A percentile compares a stretch with the other conserved stretches of the same genome.
Evolutionary conservation across 495 filamentous ascomycete genomes (phyloP).

Genomic region (Penicillium chermesinum): DNA sequence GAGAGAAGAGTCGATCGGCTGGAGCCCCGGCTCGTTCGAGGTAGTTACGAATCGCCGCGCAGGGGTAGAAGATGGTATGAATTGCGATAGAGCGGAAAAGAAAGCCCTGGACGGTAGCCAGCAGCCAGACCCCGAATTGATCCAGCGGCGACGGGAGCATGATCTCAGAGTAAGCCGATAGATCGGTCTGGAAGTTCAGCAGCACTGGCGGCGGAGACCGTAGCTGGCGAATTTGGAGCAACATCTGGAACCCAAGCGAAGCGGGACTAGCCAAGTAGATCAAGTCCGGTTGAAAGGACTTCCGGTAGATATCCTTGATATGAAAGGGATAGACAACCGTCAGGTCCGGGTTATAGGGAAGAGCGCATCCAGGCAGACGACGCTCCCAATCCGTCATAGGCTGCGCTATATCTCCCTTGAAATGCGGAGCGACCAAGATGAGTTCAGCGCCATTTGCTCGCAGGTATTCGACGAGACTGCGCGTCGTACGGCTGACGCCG

Average conservation of each 20-base stretch:
- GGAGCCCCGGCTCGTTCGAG: constrained; percentile 47
- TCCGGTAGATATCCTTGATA: constrained; percentile 46
- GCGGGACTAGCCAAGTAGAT: constrained; percentile 63
- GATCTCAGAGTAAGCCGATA: constrained; percentile 57
- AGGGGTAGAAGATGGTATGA: constrained; percentile 59
- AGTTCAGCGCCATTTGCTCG: constrained; percentile 50
- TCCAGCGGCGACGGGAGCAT: constrained; percentile 55
- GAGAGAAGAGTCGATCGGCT: constrained; percentile 42
- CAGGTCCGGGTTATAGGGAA: constrained; percentile 62
- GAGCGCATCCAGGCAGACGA: constrained; percentile 51
- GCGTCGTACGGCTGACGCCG: constrained; percentile 58
- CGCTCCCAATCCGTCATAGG: constrained; percentile 30
- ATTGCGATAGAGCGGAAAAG: constrained; percentile 53
- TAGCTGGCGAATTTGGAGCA: constrained; percentile 53
- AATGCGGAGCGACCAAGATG: constrained; percentile 53
- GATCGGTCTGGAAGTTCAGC: constrained; percentile 62
- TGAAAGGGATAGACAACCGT: constrained; percentile 59
- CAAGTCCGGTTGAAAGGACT: constrained; percentile 51
- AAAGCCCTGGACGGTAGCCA: constrained; percentile 52
- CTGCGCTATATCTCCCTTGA: constrained; percentile 22
- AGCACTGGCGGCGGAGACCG: constrained; percentile 47
- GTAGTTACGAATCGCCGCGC: constrained; percentile 50
- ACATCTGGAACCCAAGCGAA: constrained; percentile 58
- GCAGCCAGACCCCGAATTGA: constrained; percentile 48
- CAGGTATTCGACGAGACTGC: constrained; percentile 57